Base-by-base conservation (phyloP, 768 basidiomycete genomes). In the Russula lepida region DNA sequence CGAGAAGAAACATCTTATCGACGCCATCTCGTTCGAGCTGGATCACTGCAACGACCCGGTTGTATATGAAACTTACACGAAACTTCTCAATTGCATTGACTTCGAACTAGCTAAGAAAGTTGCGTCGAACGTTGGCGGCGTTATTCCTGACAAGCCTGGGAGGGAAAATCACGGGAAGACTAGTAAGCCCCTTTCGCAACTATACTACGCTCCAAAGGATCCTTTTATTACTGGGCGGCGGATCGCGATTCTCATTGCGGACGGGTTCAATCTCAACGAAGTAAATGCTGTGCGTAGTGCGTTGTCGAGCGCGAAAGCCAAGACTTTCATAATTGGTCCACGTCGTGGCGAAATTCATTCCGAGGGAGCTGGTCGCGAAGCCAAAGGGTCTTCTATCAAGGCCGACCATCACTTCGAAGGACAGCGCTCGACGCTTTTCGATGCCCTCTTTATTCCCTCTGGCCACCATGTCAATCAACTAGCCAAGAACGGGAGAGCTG, bases 351-450 rank as follows among this genome's bases (percentile, higher is more conserved):
- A 81, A 65, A 73, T 81, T 12, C 73, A 75, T 47, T 68, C 74
- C 54, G 70, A 73, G 0, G 74, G 62, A 43, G 68, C 63, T 69
- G 70, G 52, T 11, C 44, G 62, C 13, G 69, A 68, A 9, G 69
- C 68, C 2, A 67, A 60, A 67, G 62, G 67, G 77, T 12, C 35
- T 37, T 15, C 35, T 62, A 68, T 82, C 55, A 68, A 76, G 70
- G 78, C 83, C 46, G 81, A 93, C 74, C 83, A 92, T 74, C 79
- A 85, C 61, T 86, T 82, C 62, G 88, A 91, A 69, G 82, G 85
- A 1, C 88, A 85, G 68, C 80, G 92, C 51, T 90, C 89, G 37
- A 94, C 90, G 0, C 68, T 88, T 71, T 95, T 90, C 68, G 93
- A 95, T 70, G 89, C 89, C 0, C 63, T 94, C 63, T 79, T 88